Base-by-base conservation (phyloP, 2,329 filamentous ascomycete genomes). In the Raffaelea arxii region DNA sequence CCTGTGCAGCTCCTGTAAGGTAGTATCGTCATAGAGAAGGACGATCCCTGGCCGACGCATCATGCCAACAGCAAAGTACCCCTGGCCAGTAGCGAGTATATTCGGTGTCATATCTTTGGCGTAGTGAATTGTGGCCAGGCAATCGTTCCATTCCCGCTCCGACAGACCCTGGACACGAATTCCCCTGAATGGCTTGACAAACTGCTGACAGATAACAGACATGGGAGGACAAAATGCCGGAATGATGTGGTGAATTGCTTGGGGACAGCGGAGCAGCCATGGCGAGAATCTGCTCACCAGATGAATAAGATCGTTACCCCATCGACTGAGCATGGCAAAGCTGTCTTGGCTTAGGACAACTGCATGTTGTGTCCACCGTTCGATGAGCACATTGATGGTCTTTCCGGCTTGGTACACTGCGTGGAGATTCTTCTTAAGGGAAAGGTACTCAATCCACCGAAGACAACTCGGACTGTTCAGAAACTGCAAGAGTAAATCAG, bases 181-280 rank as follows among this genome's bases (percentile, higher is more conserved):
- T 1, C 57, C 57, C 1, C 51, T 51, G 1, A 48, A 45, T 2
- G 53, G 40, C 9, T 14, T 43, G 1, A 32, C 40, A 12, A 58
- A 58, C 18, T 55, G 50, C n/a, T 51, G 50, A 9, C 50, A 42
- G 9, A 59, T 44, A 1, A 48, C 50, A 2, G 57, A 59, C n/a
- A 49, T 46, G 2, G 45, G 38, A 0, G 57, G 57, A 23, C 57
- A 60, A 23, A 60, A 58, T 0, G 56, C 53, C 4, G 55, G 53
- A 6, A 60, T 58, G 2, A 52, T 49, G 12, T 54, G 48, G 22
- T 56, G 51, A n/a, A 59, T 58, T 2, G 51, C 48, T 4, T 46
- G 40, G 0, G 57, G 58, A 10, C 23, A 48, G 2, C 39, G 37
- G 6, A 24, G 46, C 3, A 56, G 44, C 36, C 43, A 41, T 4